Evolutionary conservation across 208 protist genomes (phyloP).

Genomic region (Acanthamoeba divionensis): DNA sequence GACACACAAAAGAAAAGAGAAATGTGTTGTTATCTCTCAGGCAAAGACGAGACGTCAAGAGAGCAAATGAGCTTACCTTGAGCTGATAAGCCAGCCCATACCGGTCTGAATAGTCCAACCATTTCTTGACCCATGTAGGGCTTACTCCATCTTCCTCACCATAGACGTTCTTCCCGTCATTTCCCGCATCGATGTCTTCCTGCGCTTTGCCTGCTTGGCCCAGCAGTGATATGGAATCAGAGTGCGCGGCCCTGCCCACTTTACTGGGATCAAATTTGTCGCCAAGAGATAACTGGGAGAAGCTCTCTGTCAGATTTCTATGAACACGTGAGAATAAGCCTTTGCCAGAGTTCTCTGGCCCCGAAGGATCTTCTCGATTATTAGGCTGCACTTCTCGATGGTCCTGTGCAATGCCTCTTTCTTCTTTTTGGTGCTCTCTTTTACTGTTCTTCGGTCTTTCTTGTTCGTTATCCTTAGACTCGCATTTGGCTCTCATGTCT

Average conservation of each 20-base stretch:
- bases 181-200: no score
- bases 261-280: no score
- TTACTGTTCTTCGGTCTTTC: background rate
- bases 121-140: slow-evolving; percentile 88
- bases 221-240: no score
- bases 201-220: no score
- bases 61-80: no score
- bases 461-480: background rate
- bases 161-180: background rate
- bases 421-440: background rate
- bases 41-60: no score
- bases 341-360: no score
- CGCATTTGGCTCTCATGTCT: background rate
- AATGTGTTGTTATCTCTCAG: no score
- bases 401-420: background rate
- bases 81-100: slow-evolving; percentile 96
- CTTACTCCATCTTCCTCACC: background rate
- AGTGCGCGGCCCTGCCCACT: no score
- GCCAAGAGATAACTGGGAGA: background rate
- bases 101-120: slow-evolving; percentile 93
- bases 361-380: no score
- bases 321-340: no score
- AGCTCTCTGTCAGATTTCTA: slow-evolving; percentile 1
- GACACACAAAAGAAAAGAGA: no score
- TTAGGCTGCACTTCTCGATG: background rate